Evolutionary conservation across 1,284 basidiomycete genomes (phyloP).

Genomic region (Stereum hirsutum): DNA sequence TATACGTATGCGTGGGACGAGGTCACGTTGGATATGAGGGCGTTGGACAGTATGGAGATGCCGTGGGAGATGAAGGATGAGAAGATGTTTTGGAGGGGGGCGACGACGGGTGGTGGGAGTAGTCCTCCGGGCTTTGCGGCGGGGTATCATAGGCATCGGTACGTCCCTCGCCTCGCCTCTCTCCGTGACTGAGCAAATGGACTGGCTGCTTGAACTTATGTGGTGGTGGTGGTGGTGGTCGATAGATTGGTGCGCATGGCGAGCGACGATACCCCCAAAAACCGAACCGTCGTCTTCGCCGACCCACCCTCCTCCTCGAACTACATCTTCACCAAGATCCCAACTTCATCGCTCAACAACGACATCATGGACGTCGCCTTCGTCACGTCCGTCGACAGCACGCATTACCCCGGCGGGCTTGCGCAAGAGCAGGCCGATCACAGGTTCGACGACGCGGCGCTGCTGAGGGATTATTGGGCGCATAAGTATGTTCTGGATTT

Average conservation of each 20-base stretch:
- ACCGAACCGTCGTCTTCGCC: conserved; percentile 69
- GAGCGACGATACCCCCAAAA: conserved; percentile 45
- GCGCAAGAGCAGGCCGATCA: conserved; percentile 58
- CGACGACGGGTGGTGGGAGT: conserved; percentile 87
- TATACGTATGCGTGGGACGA: conserved; percentile 92
- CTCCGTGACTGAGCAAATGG: conserved; percentile 1
- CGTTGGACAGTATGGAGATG: conserved; percentile 74
- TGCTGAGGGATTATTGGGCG: conserved; percentile 81
- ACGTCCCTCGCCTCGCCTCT: conserved; percentile 3
- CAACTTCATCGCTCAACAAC: conserved; percentile 58
- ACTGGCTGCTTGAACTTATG: background rate
- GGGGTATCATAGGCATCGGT: conserved; percentile 86
- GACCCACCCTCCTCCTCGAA: conserved; percentile 56
- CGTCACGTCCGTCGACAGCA: conserved; percentile 63
- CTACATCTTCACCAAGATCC: conserved; percentile 53
- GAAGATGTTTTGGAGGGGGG: conserved; percentile 80
- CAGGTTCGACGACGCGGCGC: conserved; percentile 71
- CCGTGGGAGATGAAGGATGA: conserved; percentile 74
- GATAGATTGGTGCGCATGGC: conserved; percentile 75
- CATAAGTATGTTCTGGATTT: conserved; percentile 90
- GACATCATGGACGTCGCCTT: conserved; percentile 89
- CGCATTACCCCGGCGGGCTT: conserved; percentile 76
- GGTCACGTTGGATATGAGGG: conserved; percentile 57
- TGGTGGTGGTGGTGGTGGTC: too few relatives aligned
- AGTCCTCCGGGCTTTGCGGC: conserved; percentile 78